phyloP scores from a whole-genome alignment of 2,329 filamentous ascomycete species.

The Pezicula carpinea region DNA sequence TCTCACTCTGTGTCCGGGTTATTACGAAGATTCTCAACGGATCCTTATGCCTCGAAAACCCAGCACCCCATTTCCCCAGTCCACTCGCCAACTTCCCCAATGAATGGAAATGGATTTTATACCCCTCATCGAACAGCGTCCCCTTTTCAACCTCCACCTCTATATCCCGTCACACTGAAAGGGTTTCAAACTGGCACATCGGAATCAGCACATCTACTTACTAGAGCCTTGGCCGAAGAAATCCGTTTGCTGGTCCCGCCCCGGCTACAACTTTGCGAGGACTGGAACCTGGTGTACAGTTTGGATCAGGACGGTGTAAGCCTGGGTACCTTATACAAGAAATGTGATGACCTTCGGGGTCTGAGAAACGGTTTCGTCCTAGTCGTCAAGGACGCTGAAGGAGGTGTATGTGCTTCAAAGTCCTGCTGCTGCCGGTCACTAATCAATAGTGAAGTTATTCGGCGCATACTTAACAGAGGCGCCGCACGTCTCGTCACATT shows the following conservation, averaged over 20 bases:
- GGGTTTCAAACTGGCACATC: conserved; percentile 61
- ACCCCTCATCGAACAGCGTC: conserved; percentile 54
- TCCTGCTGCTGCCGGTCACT: conserved; percentile 19
- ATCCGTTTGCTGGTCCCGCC: conserved; percentile 86
- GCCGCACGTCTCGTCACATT: conserved; percentile 74
- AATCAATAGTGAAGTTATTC: conserved; percentile 55
- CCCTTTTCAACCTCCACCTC: conserved; percentile 81
- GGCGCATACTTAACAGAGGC: conserved; percentile 91
- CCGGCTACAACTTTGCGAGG: conserved; percentile 78
- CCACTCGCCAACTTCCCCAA: conserved; percentile 1
- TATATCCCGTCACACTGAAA: conserved; percentile 71
- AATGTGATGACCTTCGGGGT: conserved; percentile 62
- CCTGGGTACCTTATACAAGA: conserved; percentile 78
- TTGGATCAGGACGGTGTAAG: conserved; percentile 90
- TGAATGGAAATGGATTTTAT: conserved; percentile 23
- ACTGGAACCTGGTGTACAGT: conserved; percentile 84
- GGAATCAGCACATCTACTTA: conserved; percentile 61
- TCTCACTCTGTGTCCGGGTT: conserved; percentile 55
- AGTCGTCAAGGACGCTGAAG: conserved; percentile 73
- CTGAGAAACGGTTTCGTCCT: conserved; percentile 83
- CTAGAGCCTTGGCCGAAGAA: conserved; percentile 76
- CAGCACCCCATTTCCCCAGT: conserved; percentile 9
- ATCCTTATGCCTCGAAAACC: conserved; percentile 28
- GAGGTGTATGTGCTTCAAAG: conserved; percentile 55
- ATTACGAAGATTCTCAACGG: conserved; percentile 61